phyloP scores from a whole-genome alignment of 1,284 basidiomycete species.

The Puccinia novopanici region DNA sequence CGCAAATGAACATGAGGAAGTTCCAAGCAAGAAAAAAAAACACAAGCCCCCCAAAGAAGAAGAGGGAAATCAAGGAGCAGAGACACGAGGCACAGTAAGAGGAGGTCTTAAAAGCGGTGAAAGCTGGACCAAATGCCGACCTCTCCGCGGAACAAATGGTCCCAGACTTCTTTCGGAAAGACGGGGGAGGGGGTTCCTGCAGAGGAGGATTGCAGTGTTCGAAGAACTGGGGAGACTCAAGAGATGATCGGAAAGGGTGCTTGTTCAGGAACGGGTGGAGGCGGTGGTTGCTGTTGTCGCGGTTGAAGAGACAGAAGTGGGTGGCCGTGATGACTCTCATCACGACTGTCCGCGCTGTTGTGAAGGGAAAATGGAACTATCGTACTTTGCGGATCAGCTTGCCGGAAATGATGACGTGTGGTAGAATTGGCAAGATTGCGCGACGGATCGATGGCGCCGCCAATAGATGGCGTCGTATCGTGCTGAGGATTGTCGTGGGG shows the following conservation, averaged over 20 bases:
- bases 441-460: background rate
- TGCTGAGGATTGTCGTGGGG: background rate
- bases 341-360: background rate
- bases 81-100: no score
- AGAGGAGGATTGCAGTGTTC: background rate
- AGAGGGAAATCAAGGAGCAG: no score
- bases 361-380: background rate
- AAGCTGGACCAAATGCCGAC: conserved; percentile 34
- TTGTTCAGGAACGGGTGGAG: background rate
- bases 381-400: background rate
- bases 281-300: background rate
- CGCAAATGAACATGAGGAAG: background rate
- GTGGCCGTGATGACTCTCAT: background rate
- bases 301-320: background rate
- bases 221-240: background rate
- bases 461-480: background rate
- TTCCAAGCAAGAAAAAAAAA: background rate
- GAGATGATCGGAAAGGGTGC: background rate
- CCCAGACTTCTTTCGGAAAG: conserved; percentile 24
- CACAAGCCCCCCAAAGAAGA: no score
- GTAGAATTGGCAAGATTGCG: background rate
- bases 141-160: conserved; percentile 27
- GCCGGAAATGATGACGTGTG: background rate
- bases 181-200: conserved; percentile 3
- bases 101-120: background rate